Percentiles rank a stretch among this genome's conserved stretches.
These are phyloP conservation scores for Lipomyces kockii DNA, from an alignment of 805 yeast genomes.

Conservation along the genomic window DNA sequence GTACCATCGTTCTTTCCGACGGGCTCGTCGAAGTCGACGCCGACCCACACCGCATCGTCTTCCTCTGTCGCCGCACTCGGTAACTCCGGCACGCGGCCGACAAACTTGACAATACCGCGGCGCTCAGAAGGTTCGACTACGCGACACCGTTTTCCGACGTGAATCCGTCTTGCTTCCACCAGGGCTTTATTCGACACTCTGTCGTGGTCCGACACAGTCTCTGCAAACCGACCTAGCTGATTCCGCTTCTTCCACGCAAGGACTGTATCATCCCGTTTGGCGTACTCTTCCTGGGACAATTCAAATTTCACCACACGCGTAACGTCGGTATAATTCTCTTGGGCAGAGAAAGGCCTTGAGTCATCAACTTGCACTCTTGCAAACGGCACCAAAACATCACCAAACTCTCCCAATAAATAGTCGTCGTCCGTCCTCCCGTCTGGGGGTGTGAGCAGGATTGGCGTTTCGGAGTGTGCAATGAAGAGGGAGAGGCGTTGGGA, in stretches of 20 bases:
- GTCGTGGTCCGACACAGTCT: conserved; percentile 40
- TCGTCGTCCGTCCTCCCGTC: conserved; percentile 21
- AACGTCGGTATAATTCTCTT: conserved; percentile 43
- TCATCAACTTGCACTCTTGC: conserved; percentile 47
- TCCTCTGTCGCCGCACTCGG: conserved; percentile 42
- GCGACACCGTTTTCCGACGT: conserved; percentile 57
- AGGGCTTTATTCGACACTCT: background rate
- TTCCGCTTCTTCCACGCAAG: conserved; percentile 75
- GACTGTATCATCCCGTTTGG: conserved; percentile 63
- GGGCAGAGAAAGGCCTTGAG: conserved; percentile 42
- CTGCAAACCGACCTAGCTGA: conserved; percentile 71
- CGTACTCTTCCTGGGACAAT: conserved; percentile 66
- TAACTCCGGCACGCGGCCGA: conserved; percentile 71
- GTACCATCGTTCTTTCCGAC: conserved; percentile 85
- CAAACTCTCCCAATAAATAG: conserved; percentile 13
- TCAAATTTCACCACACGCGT: conserved; percentile 50
- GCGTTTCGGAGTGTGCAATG: conserved; percentile 24
- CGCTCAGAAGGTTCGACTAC: conserved; percentile 54
- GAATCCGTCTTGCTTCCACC: conserved; percentile 40
- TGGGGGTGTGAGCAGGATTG: conserved; percentile 13
- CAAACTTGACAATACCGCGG: conserved; percentile 68
- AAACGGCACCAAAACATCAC: conserved; percentile 23
- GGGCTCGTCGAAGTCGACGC: conserved; percentile 84
- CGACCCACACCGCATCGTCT: conserved; percentile 65
- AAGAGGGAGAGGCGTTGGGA: conserved; percentile 49